Base-by-base conservation (phyloP, 2,329 filamentous ascomycete species). In the Aspergillus sp. region DNA sequence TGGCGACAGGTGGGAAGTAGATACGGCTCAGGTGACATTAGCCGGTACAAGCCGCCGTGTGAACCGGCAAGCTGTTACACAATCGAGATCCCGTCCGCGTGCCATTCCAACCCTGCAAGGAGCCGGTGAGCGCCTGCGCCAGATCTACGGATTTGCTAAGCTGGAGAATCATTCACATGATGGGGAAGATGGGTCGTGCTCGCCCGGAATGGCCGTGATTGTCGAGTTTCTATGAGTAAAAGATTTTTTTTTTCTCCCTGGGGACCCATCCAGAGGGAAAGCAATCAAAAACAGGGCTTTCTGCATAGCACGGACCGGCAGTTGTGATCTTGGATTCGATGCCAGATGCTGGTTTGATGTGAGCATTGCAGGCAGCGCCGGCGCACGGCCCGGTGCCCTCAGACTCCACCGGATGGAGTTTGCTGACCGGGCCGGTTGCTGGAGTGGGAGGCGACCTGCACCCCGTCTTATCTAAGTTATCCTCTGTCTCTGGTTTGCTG, bases 401-500 rank as follows among this genome's bases (percentile, higher is more conserved):
- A 42, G 9, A n/a, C 44, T 42, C 42, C 54, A 51, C 50, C 54
- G 24, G 48, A 20, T 19, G 46, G 40, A 44, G 19, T n/a, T 37
- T n/a, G 12, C 13, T 53, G 42, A 57, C 54, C 54, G 54, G 54
- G 20, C 54, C 54, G 54, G 54, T 56, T 40, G 42, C n/a, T 20
- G 37, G 17, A 13, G n/a, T 27, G 15, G 13, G 20, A 22, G 27
- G 46, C 27, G 34, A 19, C 46, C 30, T 34, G 27, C 27, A 20
- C 20, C 5, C 19, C 39, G 15, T 24, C 33, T 22, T 22, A 41
- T 46, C 20, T 27, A 33, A 22, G n/a, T 19, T 50, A 42, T 44
- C 50, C 22, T 3, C 27, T 30, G 8, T 30, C 27, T 30, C 27
- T 22, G 24, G 17, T 27, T 41, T 19, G 50, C 50, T 52, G 50